Evolutionary conservation across 768 basidiomycete species (phyloP).

Genomic region (Tulasnella sp.): DNA sequence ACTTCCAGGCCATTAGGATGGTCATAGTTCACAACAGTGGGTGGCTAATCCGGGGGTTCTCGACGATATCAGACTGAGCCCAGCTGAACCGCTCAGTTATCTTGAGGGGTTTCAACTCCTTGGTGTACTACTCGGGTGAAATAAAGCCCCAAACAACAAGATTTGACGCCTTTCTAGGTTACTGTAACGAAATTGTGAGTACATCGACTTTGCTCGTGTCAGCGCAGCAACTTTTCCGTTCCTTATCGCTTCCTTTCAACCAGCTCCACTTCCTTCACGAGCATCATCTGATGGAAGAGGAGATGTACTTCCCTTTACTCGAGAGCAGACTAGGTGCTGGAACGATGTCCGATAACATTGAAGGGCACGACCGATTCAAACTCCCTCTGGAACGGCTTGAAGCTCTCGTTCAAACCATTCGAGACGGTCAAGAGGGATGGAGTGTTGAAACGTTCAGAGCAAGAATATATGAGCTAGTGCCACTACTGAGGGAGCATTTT

Average conservation of each 20-base stretch:
- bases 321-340: background rate
- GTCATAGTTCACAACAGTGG: background rate
- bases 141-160: background rate
- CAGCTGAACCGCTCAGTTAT: too few relatives aligned
- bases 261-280: background rate
- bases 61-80: too few relatives aligned
- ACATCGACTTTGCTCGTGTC: background rate
- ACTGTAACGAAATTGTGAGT: background rate
- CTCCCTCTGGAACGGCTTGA: background rate
- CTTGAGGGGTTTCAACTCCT: background rate
- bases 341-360: background rate
- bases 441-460: background rate
- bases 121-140: background rate
- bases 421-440: background rate
- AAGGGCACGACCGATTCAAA: background rate
- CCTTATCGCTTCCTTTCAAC: background rate
- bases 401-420: background rate
- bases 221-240: too few relatives aligned
- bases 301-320: background rate
- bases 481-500: background rate
- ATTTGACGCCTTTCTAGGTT: background rate
- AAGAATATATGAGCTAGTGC: background rate
- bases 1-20: conserved; percentile 4
- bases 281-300: background rate
- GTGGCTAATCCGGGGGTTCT: background rate